Percentiles rank a stretch among this genome's conserved stretches.
Conservation (phyloP, 139 green algal species). For the Bryopsis sp. region DNA sequence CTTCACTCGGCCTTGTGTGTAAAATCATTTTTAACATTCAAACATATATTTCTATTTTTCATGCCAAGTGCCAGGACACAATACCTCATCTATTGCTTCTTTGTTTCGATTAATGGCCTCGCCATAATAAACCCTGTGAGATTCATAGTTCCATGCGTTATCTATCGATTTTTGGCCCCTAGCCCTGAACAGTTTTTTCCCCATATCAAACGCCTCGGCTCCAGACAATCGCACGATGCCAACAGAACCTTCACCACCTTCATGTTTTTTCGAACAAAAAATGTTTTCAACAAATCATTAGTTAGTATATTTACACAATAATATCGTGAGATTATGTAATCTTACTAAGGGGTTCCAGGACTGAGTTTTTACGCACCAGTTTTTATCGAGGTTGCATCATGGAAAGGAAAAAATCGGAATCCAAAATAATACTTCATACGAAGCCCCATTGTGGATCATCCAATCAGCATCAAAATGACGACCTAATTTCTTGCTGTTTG, state of each 20-base stretch:
- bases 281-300: too few species aligned
- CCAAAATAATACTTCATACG: not conserved
- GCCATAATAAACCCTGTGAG: slow-evolving; percentile 6
- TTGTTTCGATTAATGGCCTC: not conserved
- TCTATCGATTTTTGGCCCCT: not conserved
- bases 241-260: slow-evolving; percentile 11
- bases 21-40: not conserved
- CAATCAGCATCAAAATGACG: not conserved
- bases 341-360: not conserved
- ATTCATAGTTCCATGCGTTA: slow-evolving; percentile 1
- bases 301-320: not conserved
- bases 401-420: not conserved
- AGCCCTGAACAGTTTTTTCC: not conserved
- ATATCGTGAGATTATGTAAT: not conserved
- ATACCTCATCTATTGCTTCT: slow-evolving; percentile 22
- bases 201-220: not conserved
- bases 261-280: too few species aligned
- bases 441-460: not conserved
- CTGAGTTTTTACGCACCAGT: too few species aligned
- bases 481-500: not conserved
- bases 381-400: too few species aligned
- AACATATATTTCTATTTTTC: not conserved
- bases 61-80: not conserved
- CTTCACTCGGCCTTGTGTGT: not conserved
- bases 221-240: slow-evolving; percentile 7